These are phyloP conservation scores for Cytospora chrysosperma DNA, from an alignment of 2,329 filamentous ascomycete genomes.

Conservation along the genomic window DNA sequence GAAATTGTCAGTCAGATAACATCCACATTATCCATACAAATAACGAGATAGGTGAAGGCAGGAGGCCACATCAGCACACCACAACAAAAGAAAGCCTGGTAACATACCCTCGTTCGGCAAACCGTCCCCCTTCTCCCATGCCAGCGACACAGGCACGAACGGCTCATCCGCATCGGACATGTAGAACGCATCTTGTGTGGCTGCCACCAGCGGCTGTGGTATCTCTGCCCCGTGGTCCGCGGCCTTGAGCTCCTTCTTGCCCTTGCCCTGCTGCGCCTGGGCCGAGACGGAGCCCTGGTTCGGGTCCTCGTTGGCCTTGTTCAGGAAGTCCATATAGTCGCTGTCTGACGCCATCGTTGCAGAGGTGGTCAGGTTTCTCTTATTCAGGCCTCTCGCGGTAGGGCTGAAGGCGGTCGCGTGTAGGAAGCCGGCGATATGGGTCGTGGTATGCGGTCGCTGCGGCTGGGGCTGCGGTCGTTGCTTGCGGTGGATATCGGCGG, in stretches of 20 bases:
- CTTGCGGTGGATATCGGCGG: background rate
- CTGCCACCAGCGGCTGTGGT: conserved; percentile 56
- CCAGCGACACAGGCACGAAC: conserved; percentile 73
- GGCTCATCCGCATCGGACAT: conserved; percentile 82
- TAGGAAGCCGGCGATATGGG: conserved; percentile 21
- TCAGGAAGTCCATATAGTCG: conserved; percentile 79
- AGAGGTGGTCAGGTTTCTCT: background rate
- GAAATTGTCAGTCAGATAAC: conserved; percentile 9
- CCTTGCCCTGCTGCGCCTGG: conserved; percentile 27
- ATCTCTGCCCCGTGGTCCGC: conserved; percentile 56
- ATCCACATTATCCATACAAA: background rate
- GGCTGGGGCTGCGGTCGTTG: background rate
- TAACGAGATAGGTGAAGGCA: too few species aligned
- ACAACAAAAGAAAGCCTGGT: background rate
- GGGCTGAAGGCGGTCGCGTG: background rate
- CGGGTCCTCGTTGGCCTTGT: conserved; percentile 82
- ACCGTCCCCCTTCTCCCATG: conserved; percentile 52
- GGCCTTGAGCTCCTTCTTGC: conserved; percentile 46
- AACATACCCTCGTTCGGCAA: conserved; percentile 62
- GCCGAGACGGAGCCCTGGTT: conserved; percentile 53
- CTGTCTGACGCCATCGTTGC: conserved; percentile 70
- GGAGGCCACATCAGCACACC: background rate
- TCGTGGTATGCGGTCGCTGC: background rate
- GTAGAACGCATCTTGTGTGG: conserved; percentile 62
- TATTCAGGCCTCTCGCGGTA: background rate